phyloP scores from a whole-genome alignment of 257 asterid species.

The Hygrophila difformis region DNA sequence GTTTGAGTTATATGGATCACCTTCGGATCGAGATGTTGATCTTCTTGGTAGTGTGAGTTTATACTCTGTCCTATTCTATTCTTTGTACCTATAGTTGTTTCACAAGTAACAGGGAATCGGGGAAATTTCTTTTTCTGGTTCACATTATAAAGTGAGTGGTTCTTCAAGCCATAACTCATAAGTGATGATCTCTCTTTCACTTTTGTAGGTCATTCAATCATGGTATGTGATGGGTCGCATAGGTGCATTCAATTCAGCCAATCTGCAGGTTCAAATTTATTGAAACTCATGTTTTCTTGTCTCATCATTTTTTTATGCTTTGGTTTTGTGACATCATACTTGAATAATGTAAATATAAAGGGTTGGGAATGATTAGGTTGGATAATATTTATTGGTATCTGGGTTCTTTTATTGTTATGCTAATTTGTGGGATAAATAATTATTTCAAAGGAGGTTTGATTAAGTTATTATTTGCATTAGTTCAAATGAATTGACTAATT shows the following conservation, averaged over 20 bases:
- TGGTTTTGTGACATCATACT: neutral
- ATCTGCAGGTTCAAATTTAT: slow-evolving; percentile 61
- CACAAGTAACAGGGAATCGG: slow-evolving; percentile 3
- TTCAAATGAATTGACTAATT: no score
- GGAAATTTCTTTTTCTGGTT: slow-evolving; percentile 5
- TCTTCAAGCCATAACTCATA: neutral
- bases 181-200: slow-evolving; percentile 4
- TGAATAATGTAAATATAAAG: neutral
- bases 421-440: no score
- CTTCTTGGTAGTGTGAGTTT: slow-evolving; percentile 82
- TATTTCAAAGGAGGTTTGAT: no score
- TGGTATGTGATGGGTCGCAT: slow-evolving; percentile 98
- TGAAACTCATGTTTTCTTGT: neutral
- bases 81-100: slow-evolving; percentile 1
- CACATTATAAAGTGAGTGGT: neutral
- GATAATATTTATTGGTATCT: no score
- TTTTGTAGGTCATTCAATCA: slow-evolving; percentile 70
- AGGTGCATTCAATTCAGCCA: slow-evolving; percentile 81
- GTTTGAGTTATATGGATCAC: slow-evolving; percentile 87
- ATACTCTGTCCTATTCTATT: slow-evolving; percentile 16
- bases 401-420: no score
- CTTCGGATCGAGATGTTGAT: slow-evolving; percentile 91
- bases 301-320: neutral
- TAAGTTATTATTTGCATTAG: no score
- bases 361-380: no score